Base-by-base conservation (phyloP, 2,329 filamentous ascomycete genomes). In the Lachnellula suecica region DNA sequence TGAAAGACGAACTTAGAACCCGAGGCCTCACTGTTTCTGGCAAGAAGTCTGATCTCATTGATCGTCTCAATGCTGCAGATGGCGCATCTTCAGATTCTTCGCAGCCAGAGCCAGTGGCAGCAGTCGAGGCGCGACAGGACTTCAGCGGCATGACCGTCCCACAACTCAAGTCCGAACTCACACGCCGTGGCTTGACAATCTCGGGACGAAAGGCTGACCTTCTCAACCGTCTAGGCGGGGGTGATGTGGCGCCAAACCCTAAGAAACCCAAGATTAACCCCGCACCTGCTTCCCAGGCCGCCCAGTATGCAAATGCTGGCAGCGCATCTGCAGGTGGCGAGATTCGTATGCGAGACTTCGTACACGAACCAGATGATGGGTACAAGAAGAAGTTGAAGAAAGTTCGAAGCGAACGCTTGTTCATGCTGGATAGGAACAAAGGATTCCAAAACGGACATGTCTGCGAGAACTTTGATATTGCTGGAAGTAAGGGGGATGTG, bases 161-260 rank as follows among this genome's bases (percentile, higher is more conserved):
- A 25, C 85, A 90, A 63, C 77, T 91, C 57, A 88, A 87, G 69
- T 81, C 81, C n/a, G 86, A 90, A 73, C 77, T 91, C 44, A 89
- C 87, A 69, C 75, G 74, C 49, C 82, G 87, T 56, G 82, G 83
- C 19, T 78, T 91, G 29, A 74, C 83, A 4, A 79, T 83, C 54
- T 79, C 81, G 17, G 88, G 88, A 5, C 76, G 89, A 43, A 88
- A 90, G 67, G 78, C 83, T 13, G 87, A 87, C 53, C 79, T 90
- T 44, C 75, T 91, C 52, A 56, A 79, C 89, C 48, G 76, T 91
- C 54, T 91, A 35, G 70, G 71, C 45, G 71, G 68, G 35, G 40
- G 38, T 24, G 29, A 35, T 19, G 44, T 19, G 6, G 24, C 44
- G 31, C 31, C 35, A 42, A 49, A 40, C 17, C 22, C 29, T 7